Conservation (phyloP, 768 basidiomycete species). For the Leccinum uliginosum region DNA sequence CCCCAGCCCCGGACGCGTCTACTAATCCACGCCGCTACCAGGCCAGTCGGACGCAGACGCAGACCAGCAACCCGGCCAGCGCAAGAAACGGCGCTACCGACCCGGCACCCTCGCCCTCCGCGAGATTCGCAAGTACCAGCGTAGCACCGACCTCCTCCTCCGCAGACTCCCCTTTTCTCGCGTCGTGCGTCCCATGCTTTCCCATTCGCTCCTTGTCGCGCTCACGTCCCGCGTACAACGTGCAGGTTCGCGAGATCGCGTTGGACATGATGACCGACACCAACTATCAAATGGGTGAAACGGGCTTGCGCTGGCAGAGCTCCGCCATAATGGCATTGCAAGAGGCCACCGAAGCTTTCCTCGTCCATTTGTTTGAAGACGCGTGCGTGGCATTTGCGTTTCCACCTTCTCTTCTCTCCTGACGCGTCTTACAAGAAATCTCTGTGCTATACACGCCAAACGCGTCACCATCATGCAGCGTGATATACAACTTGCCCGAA, state of each 20-base stretch:
- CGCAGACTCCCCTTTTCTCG: constrained; percentile 90
- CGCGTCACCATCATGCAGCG: constrained; percentile 97
- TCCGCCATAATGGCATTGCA: constrained; percentile 92
- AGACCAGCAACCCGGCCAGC: constrained; percentile 19
- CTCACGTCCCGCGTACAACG: constrained; percentile 1
- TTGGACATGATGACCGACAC: constrained; percentile 82
- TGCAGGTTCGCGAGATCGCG: constrained; percentile 94
- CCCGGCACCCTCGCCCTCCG: constrained; percentile 88
- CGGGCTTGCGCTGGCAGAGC: constrained; percentile 87
- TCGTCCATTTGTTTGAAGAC: constrained; percentile 97
- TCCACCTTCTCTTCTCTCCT: neutral
- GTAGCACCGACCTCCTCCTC: constrained; percentile 84
- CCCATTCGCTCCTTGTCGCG: neutral
- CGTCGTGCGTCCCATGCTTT: constrained; percentile 52
- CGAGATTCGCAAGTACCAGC: constrained; percentile 94
- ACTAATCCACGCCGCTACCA: neutral
- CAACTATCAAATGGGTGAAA: constrained; percentile 50
- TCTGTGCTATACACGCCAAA: constrained; percentile 97
- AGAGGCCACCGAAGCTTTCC: constrained; percentile 92
- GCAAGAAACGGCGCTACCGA: constrained; percentile 67
- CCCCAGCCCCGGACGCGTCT: neutral
- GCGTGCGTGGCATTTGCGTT: constrained; percentile 60
- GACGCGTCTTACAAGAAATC: constrained; percentile 55
- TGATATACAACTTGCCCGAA: constrained; percentile 93
- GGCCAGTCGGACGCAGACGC: constrained; percentile 22